Percentiles rank a stretch among this genome's conserved stretches.
Evolutionary conservation across 768 basidiomycete species (phyloP).

Genomic region (Trametes cingulata): DNA sequence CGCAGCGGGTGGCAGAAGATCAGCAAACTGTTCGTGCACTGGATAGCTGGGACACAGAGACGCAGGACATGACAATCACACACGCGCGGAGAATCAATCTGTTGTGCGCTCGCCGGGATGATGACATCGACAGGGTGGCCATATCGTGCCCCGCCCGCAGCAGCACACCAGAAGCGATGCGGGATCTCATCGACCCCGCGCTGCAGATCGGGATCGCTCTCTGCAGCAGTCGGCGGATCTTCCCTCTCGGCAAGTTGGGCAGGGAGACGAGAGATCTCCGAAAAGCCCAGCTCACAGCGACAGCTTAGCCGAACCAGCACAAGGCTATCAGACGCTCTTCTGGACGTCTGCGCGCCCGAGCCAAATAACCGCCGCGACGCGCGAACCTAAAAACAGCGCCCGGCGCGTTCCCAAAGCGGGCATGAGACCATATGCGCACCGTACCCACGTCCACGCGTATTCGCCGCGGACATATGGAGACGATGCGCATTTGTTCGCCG

Average conservation of each 20-base stretch:
- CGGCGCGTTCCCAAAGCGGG: slow-evolving; percentile 7
- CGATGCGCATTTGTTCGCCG: slow-evolving; percentile 3
- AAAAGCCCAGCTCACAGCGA: slow-evolving; percentile 12
- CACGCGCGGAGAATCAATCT: neutral
- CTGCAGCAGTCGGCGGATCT: slow-evolving; percentile 15
- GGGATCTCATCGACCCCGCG: slow-evolving; percentile 7
- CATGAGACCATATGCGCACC: slow-evolving; percentile 8
- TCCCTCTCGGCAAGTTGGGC: slow-evolving; percentile 3
- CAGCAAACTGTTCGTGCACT: slow-evolving; percentile 1
- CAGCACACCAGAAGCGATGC: slow-evolving; percentile 5
- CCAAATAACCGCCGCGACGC: slow-evolving; percentile 12
- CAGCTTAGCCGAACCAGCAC: slow-evolving; percentile 10
- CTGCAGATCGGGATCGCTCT: slow-evolving; percentile 12
- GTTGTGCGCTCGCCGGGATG: slow-evolving; percentile 8
- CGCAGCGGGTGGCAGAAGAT: slow-evolving; percentile 27
- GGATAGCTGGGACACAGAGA: slow-evolving; percentile 9
- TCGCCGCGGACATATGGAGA: slow-evolving; percentile 13
- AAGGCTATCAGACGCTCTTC: slow-evolving; percentile 20
- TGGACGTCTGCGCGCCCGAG: slow-evolving; percentile 6
- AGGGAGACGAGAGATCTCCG: slow-evolving; percentile 18
- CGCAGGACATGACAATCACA: slow-evolving; percentile 23
- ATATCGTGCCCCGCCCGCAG: slow-evolving; percentile 2
- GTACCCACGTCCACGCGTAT: slow-evolving; percentile 15
- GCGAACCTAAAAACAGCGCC: slow-evolving; percentile 3
- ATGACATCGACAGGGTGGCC: slow-evolving; percentile 3